These are phyloP conservation scores for Euphorbia schlechtendalii DNA, from an alignment of 441 rosid species.

Conservation along the genomic window DNA sequence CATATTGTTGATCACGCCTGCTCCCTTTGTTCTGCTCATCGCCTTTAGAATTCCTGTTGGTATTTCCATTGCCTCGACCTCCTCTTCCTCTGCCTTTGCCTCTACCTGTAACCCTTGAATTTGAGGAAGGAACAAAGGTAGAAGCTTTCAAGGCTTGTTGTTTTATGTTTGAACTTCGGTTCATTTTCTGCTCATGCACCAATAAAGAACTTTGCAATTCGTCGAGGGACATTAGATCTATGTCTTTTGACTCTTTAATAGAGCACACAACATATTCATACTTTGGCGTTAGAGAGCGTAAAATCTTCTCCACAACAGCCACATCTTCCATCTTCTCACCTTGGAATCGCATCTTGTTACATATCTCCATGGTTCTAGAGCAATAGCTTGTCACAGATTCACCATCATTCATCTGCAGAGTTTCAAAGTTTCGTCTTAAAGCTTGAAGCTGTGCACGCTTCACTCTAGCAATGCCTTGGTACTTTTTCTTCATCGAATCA, in stretches of 20 bases:
- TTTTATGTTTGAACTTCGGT: not conserved
- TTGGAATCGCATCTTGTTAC: too few relatives aligned
- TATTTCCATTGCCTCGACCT: not conserved
- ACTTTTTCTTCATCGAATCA: not conserved
- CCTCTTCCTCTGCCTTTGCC: not conserved
- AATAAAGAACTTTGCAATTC: not conserved
- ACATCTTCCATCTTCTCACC: not conserved
- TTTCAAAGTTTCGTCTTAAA: too few relatives aligned
- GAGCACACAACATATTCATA: not conserved
- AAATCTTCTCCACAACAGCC: not conserved
- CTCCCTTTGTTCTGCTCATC: too few relatives aligned
- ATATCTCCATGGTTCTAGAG: not conserved
- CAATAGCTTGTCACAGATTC: not conserved
- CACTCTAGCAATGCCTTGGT: not conserved
- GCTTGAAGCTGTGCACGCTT: too few relatives aligned
- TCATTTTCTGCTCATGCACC: too few relatives aligned
- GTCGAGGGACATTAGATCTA: not conserved
- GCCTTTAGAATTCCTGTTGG: too few relatives aligned
- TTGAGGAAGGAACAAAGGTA: not conserved
- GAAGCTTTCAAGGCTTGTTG: slow-evolving; percentile 6
- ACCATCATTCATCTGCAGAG: not conserved
- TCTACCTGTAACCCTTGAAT: not conserved
- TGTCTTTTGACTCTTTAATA: not conserved
- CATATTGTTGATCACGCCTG: too few relatives aligned
- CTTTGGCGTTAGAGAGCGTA: slow-evolving; percentile 4